These are phyloP conservation scores for Penicillium sclerotiorum DNA, from an alignment of 2,329 filamentous ascomycete species.

Conservation along the genomic window DNA sequence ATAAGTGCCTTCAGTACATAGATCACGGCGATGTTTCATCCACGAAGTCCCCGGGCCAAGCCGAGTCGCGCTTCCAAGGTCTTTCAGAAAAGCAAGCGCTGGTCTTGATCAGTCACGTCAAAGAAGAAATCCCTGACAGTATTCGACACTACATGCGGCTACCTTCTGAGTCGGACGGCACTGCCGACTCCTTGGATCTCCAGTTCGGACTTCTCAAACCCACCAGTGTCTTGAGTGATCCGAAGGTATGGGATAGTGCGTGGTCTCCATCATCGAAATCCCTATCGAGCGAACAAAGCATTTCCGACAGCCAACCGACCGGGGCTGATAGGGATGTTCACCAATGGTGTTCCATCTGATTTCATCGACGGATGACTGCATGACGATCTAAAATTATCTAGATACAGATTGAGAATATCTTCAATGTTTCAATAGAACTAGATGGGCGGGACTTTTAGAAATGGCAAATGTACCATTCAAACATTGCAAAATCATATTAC, in stretches of 20 bases:
- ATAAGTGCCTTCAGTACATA: constrained; percentile 84
- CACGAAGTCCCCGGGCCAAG: constrained; percentile 8
- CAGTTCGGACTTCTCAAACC: constrained; percentile 31
- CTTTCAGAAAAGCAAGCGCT: constrained; percentile 74
- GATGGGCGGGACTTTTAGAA: too few species aligned
- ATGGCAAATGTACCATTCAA: too few species aligned
- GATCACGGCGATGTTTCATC: constrained; percentile 59
- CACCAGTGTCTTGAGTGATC: constrained; percentile 22
- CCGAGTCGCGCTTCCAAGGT: constrained; percentile 47
- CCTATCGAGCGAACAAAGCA: not conserved
- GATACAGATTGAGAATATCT: too few species aligned
- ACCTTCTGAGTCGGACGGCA: constrained; percentile 49
- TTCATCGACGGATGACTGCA: too few species aligned
- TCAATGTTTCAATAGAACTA: too few species aligned
- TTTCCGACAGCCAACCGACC: too few species aligned
- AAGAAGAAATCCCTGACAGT: constrained; percentile 84
- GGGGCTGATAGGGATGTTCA: too few species aligned
- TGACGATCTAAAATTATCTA: too few species aligned
- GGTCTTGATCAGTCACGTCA: constrained; percentile 88
- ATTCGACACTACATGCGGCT: constrained; percentile 85
- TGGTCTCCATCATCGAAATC: constrained; percentile 27
- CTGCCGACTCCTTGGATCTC: constrained; percentile 32
- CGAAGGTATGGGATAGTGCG: constrained; percentile 30
- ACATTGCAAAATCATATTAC: too few species aligned
- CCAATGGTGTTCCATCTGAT: too few species aligned